Percentiles rank a stretch among this genome's conserved stretches.
Conservation (phyloP, 129 eudicot genomes). For the Centaurea solstitialis region DNA sequence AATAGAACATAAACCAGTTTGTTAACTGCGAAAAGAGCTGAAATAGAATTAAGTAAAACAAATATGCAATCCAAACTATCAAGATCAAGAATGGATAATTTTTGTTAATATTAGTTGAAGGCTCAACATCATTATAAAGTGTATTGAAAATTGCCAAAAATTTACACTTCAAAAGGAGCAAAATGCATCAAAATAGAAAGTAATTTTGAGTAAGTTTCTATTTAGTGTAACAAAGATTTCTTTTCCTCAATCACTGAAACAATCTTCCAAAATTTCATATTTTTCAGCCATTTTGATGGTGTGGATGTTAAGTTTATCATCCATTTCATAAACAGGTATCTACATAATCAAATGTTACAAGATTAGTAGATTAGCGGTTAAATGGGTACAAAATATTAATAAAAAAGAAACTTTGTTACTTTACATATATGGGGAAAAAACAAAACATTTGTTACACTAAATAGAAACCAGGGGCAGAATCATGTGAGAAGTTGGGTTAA, state of each 20-base stretch:
- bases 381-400: neutral
- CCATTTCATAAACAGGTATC: neutral
- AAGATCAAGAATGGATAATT: neutral
- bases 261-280: neutral
- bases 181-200: neutral
- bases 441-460: too few species aligned
- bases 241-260: neutral
- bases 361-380: neutral
- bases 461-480: too few species aligned
- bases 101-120: neutral
- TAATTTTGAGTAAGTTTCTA: neutral
- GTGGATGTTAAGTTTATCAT: neutral
- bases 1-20: constrained; percentile 97
- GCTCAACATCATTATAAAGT: neutral
- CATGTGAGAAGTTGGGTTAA: too few species aligned
- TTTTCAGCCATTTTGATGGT: neutral
- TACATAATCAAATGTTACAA: neutral
- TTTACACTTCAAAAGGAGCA: neutral
- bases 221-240: neutral
- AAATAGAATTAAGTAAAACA: constrained; percentile 45
- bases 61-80: constrained; percentile 6
- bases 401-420: neutral
- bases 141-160: neutral
- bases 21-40: constrained; percentile 88
- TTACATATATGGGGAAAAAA: neutral